Evolutionary conservation across 495 filamentous ascomycete species (phyloP).

Genomic region (Copromyces sp.): DNA sequence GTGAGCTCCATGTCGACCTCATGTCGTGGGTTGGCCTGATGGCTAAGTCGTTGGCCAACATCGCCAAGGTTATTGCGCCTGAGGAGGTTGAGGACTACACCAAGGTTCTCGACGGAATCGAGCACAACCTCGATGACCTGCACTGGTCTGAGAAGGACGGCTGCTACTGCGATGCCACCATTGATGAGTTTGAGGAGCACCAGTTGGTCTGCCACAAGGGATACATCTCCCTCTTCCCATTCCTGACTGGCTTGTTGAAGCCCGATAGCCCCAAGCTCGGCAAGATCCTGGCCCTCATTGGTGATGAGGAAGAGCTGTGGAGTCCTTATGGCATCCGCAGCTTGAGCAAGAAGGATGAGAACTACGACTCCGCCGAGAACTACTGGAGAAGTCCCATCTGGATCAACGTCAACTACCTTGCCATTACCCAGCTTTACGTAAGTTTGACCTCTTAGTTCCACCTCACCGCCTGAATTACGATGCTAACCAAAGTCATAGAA

Average conservation of each 20-base stretch:
- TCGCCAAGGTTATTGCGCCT: slow-evolving; percentile 57
- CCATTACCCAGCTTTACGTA: slow-evolving; percentile 73
- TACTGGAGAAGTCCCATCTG: slow-evolving; percentile 96
- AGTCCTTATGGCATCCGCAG: slow-evolving; percentile 77
- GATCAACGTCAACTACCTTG: slow-evolving; percentile 96
- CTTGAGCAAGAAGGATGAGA: slow-evolving; percentile 70
- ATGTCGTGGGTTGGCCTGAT: slow-evolving; percentile 97
- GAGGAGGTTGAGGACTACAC: slow-evolving; percentile 66
- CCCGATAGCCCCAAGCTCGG: slow-evolving; percentile 64
- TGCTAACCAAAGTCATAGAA: slow-evolving; percentile 31
- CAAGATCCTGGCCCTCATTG: slow-evolving; percentile 63
- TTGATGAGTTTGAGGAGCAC: slow-evolving; percentile 91
- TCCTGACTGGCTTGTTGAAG: slow-evolving; percentile 65
- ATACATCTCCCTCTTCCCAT: slow-evolving; percentile 90
- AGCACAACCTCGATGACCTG: slow-evolving; percentile 81
- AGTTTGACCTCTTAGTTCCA: slow-evolving; percentile 21
- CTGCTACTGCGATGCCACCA: slow-evolving; percentile 88
- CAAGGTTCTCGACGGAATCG: slow-evolving; percentile 67
- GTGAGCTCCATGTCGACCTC: slow-evolving; percentile 90
- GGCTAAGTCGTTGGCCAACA: slow-evolving; percentile 67
- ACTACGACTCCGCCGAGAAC: slow-evolving; percentile 86
- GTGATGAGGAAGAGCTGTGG: slow-evolving; percentile 77
- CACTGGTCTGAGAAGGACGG: slow-evolving; percentile 77
- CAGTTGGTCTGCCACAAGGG: slow-evolving; percentile 89
- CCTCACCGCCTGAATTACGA: background rate